Evolutionary conservation across 2,329 filamentous ascomycete genomes (phyloP).

Genomic region (Aspergillus clavatus): DNA sequence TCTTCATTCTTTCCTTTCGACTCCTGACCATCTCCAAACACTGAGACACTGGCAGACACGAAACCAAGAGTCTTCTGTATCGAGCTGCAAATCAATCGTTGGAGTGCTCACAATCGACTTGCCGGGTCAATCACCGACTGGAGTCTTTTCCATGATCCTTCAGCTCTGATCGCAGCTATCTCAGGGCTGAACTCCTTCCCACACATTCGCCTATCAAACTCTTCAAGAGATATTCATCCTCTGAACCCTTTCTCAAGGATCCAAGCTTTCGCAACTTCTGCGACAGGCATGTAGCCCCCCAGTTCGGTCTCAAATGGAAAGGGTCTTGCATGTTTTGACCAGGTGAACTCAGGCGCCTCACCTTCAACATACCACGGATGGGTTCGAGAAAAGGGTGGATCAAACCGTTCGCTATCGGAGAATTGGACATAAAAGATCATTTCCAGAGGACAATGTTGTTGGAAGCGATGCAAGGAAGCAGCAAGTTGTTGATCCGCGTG

Average conservation of each 20-base stretch:
- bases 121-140: constrained; percentile 1
- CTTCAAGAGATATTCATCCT: constrained; percentile 33
- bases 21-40: background rate
- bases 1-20: background rate
- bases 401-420: constrained; percentile 32
- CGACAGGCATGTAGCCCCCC: constrained; percentile 26
- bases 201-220: constrained; percentile 29
- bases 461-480: constrained; percentile 21
- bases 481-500: constrained; percentile 15
- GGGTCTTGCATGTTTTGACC: constrained; percentile 27
- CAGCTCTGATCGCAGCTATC: constrained; percentile 15
- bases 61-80: too few relatives aligned
- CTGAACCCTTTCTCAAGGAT: constrained; percentile 24
- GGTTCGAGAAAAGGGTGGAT: constrained; percentile 25
- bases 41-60: too few relatives aligned
- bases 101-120: background rate
- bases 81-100: background rate
- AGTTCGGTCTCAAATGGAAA: constrained; percentile 28
- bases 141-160: constrained; percentile 18
- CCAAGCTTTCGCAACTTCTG: constrained; percentile 25
- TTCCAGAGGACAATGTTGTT: constrained; percentile 18
- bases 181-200: constrained; percentile 10
- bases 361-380: constrained; percentile 29
- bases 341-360: constrained; percentile 26
- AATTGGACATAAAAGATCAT: constrained; percentile 36